These are phyloP conservation scores for Drosera spatulata DNA, from an alignment of 179 eudicot genomes.

Conservation along the genomic window DNA sequence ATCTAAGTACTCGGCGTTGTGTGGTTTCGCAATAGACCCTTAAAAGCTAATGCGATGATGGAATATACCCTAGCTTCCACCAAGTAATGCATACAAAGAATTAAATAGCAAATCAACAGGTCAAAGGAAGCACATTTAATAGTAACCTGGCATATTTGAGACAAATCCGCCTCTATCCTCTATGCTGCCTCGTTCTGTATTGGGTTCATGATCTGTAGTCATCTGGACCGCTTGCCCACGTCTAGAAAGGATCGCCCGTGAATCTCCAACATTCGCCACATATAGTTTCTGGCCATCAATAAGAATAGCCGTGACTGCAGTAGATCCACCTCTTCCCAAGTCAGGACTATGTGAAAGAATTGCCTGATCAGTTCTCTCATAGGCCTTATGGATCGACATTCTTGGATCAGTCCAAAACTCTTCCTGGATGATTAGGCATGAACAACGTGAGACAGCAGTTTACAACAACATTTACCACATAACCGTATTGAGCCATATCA, in stretches of 20 bases:
- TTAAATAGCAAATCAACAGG: not conserved
- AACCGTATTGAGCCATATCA: too few species aligned
- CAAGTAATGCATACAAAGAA: too few species aligned
- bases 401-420: constrained; percentile 61
- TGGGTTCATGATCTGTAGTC: constrained; percentile 70
- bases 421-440: constrained; percentile 8
- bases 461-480: too few species aligned
- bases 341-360: constrained; percentile 42
- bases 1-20: too few species aligned
- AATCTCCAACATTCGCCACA: constrained; percentile 79
- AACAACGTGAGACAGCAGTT: too few species aligned
- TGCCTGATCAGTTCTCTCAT: constrained; percentile 45
- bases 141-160: constrained; percentile 58
- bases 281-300: constrained; percentile 5
- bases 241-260: constrained; percentile 60
- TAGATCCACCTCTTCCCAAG: constrained; percentile 69
- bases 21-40: too few species aligned
- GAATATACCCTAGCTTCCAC: too few species aligned
- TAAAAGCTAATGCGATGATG: too few species aligned
- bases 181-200: constrained; percentile 43
- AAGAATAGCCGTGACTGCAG: constrained; percentile 71
- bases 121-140: not conserved
- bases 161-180: constrained; percentile 74
- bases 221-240: constrained; percentile 52
- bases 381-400: constrained; percentile 49